Evolutionary conservation across 352 stramenopile species (phyloP).

Genomic region (Phytophthora lateralis): DNA sequence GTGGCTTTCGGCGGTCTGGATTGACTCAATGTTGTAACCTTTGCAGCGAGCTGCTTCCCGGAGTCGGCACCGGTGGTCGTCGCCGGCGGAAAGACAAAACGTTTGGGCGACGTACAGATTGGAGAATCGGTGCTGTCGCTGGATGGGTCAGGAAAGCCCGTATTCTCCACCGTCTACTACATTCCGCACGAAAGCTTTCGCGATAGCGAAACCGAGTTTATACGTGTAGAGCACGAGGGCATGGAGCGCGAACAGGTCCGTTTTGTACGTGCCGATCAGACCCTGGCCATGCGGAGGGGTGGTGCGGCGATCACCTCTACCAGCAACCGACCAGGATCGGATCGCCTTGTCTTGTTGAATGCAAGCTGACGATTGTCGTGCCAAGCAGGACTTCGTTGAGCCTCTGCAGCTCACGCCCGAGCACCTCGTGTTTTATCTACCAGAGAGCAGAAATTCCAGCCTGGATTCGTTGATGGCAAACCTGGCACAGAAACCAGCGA

Average conservation of each 20-base stretch:
- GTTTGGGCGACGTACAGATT: conserved; percentile 36
- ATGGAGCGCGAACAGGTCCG: conserved; percentile 23
- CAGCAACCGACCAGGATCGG: conserved; percentile 8
- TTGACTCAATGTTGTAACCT: conserved; percentile 26
- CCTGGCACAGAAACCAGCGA: conserved; percentile 53
- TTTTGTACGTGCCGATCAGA: conserved; percentile 31
- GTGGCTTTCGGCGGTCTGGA: neutral
- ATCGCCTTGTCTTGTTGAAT: conserved; percentile 24
- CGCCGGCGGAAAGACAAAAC: conserved; percentile 28
- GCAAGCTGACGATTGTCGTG: conserved; percentile 27
- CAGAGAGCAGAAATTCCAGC: conserved; percentile 12
- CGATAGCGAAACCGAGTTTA: conserved; percentile 22
- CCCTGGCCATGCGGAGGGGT: conserved; percentile 22
- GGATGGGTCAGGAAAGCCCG: conserved; percentile 31
- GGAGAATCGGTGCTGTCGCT: conserved; percentile 67
- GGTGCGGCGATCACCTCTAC: conserved; percentile 13
- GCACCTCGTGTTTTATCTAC: conserved; percentile 53
- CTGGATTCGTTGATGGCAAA: conserved; percentile 10
- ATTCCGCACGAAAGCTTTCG: conserved; percentile 55
- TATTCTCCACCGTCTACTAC: conserved; percentile 71
- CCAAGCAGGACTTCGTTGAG: conserved; percentile 22
- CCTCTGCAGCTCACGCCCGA: conserved; percentile 51
- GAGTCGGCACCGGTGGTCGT: conserved; percentile 47
- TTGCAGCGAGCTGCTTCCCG: conserved; percentile 64
- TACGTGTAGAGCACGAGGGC: conserved; percentile 42